Percentiles rank a stretch among this genome's conserved stretches.
Conservation (phyloP, 2,329 filamentous ascomycete genomes). For the Venturiaceae sp. region DNA sequence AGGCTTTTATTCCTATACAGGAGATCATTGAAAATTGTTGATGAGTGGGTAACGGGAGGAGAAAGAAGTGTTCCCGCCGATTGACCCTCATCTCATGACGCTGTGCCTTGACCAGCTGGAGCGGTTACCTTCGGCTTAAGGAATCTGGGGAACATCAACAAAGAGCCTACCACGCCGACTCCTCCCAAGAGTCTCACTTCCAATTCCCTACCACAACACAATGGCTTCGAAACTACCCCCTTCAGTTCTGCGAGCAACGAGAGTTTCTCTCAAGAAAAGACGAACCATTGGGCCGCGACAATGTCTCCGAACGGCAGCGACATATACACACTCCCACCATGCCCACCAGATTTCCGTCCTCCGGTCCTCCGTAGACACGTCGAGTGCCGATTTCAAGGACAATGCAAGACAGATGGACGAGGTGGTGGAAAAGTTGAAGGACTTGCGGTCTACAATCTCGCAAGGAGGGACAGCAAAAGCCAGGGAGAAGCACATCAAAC, state of each 20-base stretch:
- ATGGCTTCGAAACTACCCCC: neutral
- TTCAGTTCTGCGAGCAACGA: neutral
- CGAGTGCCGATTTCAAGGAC: constrained; percentile 68
- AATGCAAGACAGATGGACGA: constrained; percentile 72
- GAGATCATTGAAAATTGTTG: too few species aligned
- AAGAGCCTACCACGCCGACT: neutral
- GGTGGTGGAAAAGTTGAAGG: constrained; percentile 57
- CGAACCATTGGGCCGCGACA: neutral
- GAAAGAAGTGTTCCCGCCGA: too few species aligned
- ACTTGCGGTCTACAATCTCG: constrained; percentile 61
- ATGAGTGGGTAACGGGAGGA: too few species aligned
- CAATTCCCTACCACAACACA: neutral
- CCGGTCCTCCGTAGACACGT: constrained; percentile 64
- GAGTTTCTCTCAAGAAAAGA: neutral
- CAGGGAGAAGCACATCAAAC: constrained; percentile 72
- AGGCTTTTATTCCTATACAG: too few species aligned
- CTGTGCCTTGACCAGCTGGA: neutral
- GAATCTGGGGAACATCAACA: neutral
- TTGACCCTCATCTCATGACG: neutral
- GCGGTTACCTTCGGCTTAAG: constrained; percentile 1
- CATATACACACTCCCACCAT: constrained; percentile 72
- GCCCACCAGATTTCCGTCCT: constrained; percentile 74
- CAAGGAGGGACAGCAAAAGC: constrained; percentile 74
- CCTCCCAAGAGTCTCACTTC: neutral
- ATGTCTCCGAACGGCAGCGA: constrained; percentile 42